Evolutionary conservation across 768 basidiomycete species (phyloP).

Genomic region (Lactarius deliciosus): DNA sequence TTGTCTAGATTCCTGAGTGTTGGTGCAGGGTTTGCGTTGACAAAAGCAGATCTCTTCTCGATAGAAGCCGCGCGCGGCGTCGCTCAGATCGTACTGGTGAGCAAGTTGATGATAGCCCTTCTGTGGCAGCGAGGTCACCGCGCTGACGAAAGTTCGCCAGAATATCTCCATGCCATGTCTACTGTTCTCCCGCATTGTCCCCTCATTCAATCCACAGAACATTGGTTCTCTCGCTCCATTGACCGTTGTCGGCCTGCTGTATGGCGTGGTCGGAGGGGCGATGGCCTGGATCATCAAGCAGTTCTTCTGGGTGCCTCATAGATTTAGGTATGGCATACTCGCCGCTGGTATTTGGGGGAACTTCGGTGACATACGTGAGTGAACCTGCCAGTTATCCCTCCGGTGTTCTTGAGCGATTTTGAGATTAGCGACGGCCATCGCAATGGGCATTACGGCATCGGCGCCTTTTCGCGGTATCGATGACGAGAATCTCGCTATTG

Average conservation of each 20-base stretch:
- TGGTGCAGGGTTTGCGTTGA: constrained; percentile 53
- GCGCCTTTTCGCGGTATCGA: constrained; percentile 58
- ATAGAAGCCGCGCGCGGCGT: constrained; percentile 55
- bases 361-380: constrained; percentile 67
- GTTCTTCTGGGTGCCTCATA: constrained; percentile 75
- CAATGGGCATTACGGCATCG: constrained; percentile 58
- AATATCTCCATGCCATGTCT: constrained; percentile 64
- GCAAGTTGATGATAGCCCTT: constrained; percentile 2
- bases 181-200: constrained; percentile 71
- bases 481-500: constrained; percentile 63
- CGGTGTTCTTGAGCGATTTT: constrained; percentile 1
- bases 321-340: constrained; percentile 69
- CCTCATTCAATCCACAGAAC: constrained; percentile 60
- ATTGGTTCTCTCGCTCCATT: constrained; percentile 59
- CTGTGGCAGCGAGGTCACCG: neutral
- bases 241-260: constrained; percentile 57
- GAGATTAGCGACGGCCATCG: constrained; percentile 57
- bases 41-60: constrained; percentile 62
- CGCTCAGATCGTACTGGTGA: constrained; percentile 59
- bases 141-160: constrained; percentile 21
- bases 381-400: neutral
- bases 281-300: constrained; percentile 57
- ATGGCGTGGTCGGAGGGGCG: constrained; percentile 53
- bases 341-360: constrained; percentile 71
- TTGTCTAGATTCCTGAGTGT: constrained; percentile 52